phyloP scores from a whole-genome alignment of 2,329 filamentous ascomycete species.

The Elsinoe australis region DNA sequence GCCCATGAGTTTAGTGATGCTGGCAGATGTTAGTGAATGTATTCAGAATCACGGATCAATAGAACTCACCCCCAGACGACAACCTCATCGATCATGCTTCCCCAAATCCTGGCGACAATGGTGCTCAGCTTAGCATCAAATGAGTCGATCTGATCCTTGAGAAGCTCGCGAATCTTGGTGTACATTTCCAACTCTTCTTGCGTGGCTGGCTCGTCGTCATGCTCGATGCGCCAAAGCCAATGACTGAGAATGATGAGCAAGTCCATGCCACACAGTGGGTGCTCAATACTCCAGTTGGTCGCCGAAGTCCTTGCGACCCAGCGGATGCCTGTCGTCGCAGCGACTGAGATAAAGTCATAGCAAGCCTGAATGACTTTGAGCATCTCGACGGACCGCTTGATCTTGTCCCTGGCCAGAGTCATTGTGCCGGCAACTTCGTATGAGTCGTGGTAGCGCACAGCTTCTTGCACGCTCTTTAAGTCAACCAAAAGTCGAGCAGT shows the following conservation, averaged over 20 bases:
- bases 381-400: slow-evolving; percentile 94
- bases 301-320: slow-evolving; percentile 98
- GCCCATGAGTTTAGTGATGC: slow-evolving; percentile 91
- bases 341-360: slow-evolving; percentile 95
- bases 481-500: slow-evolving; percentile 89
- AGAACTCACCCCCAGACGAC: slow-evolving; percentile 94
- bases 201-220: slow-evolving; percentile 86
- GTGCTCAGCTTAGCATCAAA: slow-evolving; percentile 82
- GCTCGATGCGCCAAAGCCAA: slow-evolving; percentile 98
- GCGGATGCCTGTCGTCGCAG: slow-evolving; percentile 85
- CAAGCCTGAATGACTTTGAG: slow-evolving; percentile 97
- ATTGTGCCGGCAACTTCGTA: slow-evolving; percentile 96
- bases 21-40: slow-evolving; percentile 43
- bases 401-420: slow-evolving; percentile 86
- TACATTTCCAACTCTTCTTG: slow-evolving; percentile 84
- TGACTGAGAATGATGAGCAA: slow-evolving; percentile 95
- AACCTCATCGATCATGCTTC: slow-evolving; percentile 95
- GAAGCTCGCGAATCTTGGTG: slow-evolving; percentile 81
- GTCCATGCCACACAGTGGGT: slow-evolving; percentile 91
- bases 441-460: slow-evolving; percentile 89
- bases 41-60: background rate
- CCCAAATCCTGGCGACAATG: slow-evolving; percentile 92
- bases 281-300: slow-evolving; percentile 98
- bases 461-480: slow-evolving; percentile 91
- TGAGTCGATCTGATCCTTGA: slow-evolving; percentile 81